Evolutionary conservation across 2,329 filamentous ascomycete genomes (phyloP).

Genomic region (Phoma sp.): DNA sequence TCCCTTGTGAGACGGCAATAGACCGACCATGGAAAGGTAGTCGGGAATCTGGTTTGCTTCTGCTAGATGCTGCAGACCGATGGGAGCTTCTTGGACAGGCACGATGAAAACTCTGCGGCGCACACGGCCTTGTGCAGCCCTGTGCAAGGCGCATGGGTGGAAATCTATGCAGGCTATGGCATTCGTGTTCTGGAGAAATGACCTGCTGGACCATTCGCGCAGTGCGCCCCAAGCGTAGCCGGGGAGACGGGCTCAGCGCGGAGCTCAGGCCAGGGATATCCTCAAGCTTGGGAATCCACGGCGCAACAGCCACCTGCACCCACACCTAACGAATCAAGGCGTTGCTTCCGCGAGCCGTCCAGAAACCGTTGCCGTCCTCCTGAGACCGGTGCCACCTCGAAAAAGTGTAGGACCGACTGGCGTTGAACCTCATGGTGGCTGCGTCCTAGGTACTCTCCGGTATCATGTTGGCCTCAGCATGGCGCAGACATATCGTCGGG

Average conservation of each 20-base stretch:
- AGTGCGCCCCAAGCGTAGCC: conserved; percentile 25
- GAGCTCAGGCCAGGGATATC: conserved; percentile 37
- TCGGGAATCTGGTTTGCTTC: conserved; percentile 3
- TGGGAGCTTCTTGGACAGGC: conserved; percentile 12
- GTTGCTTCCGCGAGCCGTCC: conserved; percentile 22
- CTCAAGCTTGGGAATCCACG: conserved; percentile 23
- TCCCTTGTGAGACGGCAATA: conserved; percentile 39
- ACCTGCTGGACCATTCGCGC: conserved; percentile 30
- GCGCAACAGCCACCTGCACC: conserved; percentile 40
- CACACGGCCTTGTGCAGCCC: conserved; percentile 12
- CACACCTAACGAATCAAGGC: conserved; percentile 33
- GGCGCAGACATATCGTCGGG: conserved; percentile 5
- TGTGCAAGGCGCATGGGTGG: conserved; percentile 12
- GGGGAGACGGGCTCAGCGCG: conserved; percentile 14
- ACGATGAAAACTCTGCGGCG: conserved; percentile 15
- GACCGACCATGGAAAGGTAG: conserved; percentile 31
- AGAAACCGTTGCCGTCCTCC: conserved; percentile 33
- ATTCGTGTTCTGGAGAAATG: conserved; percentile 10
- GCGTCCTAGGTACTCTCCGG: conserved; percentile 5
- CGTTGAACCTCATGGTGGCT: conserved; percentile 8
- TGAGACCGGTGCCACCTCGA: conserved; percentile 31
- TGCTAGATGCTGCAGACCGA: conserved; percentile 6
- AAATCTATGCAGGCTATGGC: conserved; percentile 18
- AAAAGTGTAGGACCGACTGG: conserved; percentile 27
- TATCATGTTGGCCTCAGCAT: conserved; percentile 7